Percentiles rank a stretch among this genome's conserved stretches.
Evolutionary conservation across 306 rosid species (phyloP).

Genomic region (Citrullus colocynthis): DNA sequence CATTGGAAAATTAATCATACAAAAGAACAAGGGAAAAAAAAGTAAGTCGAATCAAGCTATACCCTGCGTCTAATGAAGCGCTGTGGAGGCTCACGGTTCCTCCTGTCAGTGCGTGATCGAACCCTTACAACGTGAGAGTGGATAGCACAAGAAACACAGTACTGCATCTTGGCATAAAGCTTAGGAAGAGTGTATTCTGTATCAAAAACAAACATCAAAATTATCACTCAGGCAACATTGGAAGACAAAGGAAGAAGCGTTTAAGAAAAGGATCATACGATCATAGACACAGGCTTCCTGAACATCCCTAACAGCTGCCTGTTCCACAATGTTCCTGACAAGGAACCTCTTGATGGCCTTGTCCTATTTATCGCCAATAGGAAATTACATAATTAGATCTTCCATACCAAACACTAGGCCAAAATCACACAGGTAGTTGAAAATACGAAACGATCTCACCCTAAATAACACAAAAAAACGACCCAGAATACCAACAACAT

Average conservation of each 20-base stretch:
- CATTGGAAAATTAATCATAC: neutral
- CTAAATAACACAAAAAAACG: neutral
- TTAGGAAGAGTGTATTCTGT: conserved; percentile 86
- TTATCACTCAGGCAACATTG: neutral
- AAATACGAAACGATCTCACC: neutral
- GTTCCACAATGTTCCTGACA: conserved; percentile 96
- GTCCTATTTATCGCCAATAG: conserved; percentile 26
- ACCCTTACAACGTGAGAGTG: conserved; percentile 98
- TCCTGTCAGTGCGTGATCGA: conserved; percentile 72
- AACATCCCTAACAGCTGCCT: conserved; percentile 94
- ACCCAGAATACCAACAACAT: neutral
- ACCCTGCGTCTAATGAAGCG: conserved; percentile 87
- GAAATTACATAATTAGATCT: neutral
- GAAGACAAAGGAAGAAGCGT: neutral
- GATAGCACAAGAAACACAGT: conserved; percentile 90
- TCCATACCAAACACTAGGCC: no score
- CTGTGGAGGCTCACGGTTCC: conserved; percentile 93
- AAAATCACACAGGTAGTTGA: neutral
- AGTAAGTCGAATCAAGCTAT: neutral
- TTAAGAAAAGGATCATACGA: conserved; percentile 24
- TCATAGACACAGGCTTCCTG: conserved; percentile 94
- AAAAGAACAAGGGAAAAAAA: neutral
- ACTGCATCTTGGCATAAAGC: conserved; percentile 93
- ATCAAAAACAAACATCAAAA: neutral
- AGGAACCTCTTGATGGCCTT: conserved; percentile 70